Evolutionary conservation across 2,329 filamentous ascomycete species (phyloP).

Genomic region (Colletotrichum sidae): DNA sequence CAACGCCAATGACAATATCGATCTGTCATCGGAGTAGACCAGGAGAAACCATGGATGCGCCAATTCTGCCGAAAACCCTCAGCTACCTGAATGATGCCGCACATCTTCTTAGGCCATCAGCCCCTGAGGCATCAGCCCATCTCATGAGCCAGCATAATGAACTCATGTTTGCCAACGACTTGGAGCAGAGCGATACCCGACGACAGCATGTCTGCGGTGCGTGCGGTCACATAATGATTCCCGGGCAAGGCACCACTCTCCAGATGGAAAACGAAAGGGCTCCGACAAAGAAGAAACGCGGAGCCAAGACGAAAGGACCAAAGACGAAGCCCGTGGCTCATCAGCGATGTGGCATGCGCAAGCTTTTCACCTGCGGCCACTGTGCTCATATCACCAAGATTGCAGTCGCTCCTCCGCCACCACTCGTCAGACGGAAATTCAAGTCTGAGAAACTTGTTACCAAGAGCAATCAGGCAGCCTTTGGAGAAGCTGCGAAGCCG

Average conservation of each 20-base stretch:
- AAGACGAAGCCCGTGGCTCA: slow-evolving; percentile 7
- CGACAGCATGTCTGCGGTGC: slow-evolving; percentile 66
- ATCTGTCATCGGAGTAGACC: no score
- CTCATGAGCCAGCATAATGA: slow-evolving; percentile 66
- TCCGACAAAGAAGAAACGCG: slow-evolving; percentile 58
- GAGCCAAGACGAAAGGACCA: background rate
- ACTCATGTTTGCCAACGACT: slow-evolving; percentile 60
- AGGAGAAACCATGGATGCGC: slow-evolving; percentile 13
- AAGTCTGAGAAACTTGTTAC: slow-evolving; percentile 41
- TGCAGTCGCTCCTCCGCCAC: slow-evolving; percentile 27
- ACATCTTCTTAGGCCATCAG: slow-evolving; percentile 63
- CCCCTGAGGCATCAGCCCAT: slow-evolving; percentile 69
- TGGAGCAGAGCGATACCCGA: slow-evolving; percentile 59
- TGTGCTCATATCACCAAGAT: slow-evolving; percentile 32
- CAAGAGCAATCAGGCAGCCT: slow-evolving; percentile 12
- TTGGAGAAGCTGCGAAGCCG: slow-evolving; percentile 38
- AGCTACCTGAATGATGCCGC: slow-evolving; percentile 69
- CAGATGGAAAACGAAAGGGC: slow-evolving; percentile 52
- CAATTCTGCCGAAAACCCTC: slow-evolving; percentile 39
- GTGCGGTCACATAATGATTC: slow-evolving; percentile 71
- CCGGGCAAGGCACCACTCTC: slow-evolving; percentile 58
- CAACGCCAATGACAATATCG: no score
- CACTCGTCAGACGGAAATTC: slow-evolving; percentile 37
- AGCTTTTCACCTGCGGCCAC: slow-evolving; percentile 32
- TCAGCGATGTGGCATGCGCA: slow-evolving; percentile 25